Percentiles rank a stretch among this genome's conserved stretches.
Evolutionary conservation across 257 asterid genomes (phyloP).

Genomic region (Gentiana dahurica): DNA sequence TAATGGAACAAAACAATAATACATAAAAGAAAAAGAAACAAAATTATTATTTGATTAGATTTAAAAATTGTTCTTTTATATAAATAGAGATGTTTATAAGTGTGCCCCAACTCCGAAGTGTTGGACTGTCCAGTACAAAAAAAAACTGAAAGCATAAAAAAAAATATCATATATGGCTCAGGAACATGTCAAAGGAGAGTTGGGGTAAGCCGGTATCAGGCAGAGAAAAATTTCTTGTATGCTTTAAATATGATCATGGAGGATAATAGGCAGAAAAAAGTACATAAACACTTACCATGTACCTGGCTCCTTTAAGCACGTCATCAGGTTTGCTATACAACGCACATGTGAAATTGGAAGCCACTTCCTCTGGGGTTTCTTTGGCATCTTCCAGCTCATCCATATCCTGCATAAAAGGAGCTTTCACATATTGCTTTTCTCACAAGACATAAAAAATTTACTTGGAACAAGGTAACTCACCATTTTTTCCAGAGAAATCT

Average conservation of each 20-base stretch:
- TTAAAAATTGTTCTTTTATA: too few species aligned
- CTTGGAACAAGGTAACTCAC: constrained; percentile 19
- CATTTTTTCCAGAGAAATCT: constrained; percentile 65
- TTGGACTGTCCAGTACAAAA: too few species aligned
- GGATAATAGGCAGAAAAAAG: neutral
- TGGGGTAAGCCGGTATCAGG: too few species aligned
- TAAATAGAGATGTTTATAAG: too few species aligned
- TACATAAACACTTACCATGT: constrained; percentile 56
- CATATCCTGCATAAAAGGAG: constrained; percentile 41
- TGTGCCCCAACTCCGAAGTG: too few species aligned
- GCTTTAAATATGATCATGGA: neutral
- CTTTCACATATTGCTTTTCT: neutral
- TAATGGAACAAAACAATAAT: too few species aligned
- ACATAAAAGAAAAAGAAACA: too few species aligned
- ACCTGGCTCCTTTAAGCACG: constrained; percentile 91
- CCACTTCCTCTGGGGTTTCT: constrained; percentile 98
- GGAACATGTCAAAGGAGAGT: too few species aligned
- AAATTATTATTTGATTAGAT: too few species aligned
- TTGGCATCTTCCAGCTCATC: constrained; percentile 93
- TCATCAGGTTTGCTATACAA: constrained; percentile 81
- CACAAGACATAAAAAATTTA: neutral
- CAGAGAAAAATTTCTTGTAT: too few species aligned
- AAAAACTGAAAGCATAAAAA: too few species aligned
- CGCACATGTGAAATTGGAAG: constrained; percentile 68
- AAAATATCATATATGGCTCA: too few species aligned